Evolutionary conservation across 345 rosid genomes (phyloP).

Genomic region (Carallia pectinifolia): DNA sequence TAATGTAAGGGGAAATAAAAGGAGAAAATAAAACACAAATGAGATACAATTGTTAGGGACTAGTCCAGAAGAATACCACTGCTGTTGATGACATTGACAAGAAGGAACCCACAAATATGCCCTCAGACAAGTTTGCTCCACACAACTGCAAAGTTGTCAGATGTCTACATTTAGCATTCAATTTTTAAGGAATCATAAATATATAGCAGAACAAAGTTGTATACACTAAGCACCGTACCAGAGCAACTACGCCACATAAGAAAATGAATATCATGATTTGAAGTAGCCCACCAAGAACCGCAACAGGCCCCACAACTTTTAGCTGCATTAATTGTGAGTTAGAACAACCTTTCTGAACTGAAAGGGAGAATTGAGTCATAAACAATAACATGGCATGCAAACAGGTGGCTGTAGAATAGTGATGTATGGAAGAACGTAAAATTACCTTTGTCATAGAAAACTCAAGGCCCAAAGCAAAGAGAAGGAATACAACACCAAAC

Average conservation of each 20-base stretch:
- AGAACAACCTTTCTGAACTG: slow-evolving; percentile 20
- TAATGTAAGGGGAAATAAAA: slow-evolving; percentile 8
- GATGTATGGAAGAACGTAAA: neutral
- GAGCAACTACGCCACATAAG: slow-evolving; percentile 69
- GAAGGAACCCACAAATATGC: slow-evolving; percentile 91
- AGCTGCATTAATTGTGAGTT: slow-evolving; percentile 52
- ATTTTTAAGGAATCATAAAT: slow-evolving; percentile 12
- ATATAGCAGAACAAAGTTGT: slow-evolving; percentile 14
- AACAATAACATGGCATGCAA: neutral
- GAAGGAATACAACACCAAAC: slow-evolving; percentile 98
- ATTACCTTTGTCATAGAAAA: slow-evolving; percentile 94
- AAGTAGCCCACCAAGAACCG: slow-evolving; percentile 90
- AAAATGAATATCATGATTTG: slow-evolving; percentile 79
- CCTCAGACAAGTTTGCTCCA: slow-evolving; percentile 95
- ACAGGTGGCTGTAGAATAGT: neutral
- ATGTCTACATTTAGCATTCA: slow-evolving; percentile 21
- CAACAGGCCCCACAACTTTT: slow-evolving; percentile 95
- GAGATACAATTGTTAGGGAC: slow-evolving; percentile 9
- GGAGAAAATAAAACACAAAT: neutral
- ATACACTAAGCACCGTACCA: slow-evolving; percentile 41
- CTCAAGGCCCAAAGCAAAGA: slow-evolving; percentile 96
- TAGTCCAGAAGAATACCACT: slow-evolving; percentile 56
- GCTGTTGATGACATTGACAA: slow-evolving; percentile 98
- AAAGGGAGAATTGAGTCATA: slow-evolving; percentile 1
- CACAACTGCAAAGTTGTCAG: slow-evolving; percentile 60